Conservation (phyloP, 2,329 filamentous ascomycete species). For the Salinomyces thailandicus region DNA sequence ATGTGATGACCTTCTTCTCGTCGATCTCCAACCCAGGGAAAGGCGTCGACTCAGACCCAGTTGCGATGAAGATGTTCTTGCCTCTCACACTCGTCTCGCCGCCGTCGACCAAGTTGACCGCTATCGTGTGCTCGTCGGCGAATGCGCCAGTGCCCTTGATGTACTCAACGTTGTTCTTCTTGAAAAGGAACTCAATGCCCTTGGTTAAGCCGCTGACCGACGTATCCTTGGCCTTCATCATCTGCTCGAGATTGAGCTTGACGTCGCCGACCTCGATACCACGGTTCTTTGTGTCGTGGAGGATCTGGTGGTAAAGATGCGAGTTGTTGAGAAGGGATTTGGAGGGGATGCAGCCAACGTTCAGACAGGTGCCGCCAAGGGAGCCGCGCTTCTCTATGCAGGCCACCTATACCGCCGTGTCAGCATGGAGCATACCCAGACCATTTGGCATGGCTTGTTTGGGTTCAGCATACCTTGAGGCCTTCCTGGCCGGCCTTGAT, state of each 20-base stretch:
- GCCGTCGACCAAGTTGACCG: slow-evolving; percentile 71
- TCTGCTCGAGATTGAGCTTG: slow-evolving; percentile 83
- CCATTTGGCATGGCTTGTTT: background rate
- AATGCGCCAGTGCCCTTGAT: slow-evolving; percentile 88
- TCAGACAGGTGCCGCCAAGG: slow-evolving; percentile 93
- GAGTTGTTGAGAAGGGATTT: slow-evolving; percentile 99
- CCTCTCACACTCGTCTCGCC: slow-evolving; percentile 77
- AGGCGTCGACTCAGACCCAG: slow-evolving; percentile 86
- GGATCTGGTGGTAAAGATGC: slow-evolving; percentile 91
- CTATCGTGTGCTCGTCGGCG: slow-evolving; percentile 42
- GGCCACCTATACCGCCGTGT: slow-evolving; percentile 53
- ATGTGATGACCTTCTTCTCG: slow-evolving; percentile 94
- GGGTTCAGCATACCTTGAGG: slow-evolving; percentile 58
- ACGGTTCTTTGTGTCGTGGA: slow-evolving; percentile 93
- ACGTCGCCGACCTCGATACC: slow-evolving; percentile 97
- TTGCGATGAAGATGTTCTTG: slow-evolving; percentile 98
- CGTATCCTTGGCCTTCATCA: slow-evolving; percentile 98
- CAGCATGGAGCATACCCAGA: background rate
- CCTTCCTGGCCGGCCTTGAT: slow-evolving; percentile 98
- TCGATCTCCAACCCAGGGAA: slow-evolving; percentile 95
- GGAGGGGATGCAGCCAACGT: slow-evolving; percentile 98
- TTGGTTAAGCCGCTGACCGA: slow-evolving; percentile 85
- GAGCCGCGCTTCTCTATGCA: slow-evolving; percentile 97
- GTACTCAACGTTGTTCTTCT: slow-evolving; percentile 99
- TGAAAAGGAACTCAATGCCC: slow-evolving; percentile 94